phyloP scores from a whole-genome alignment of 805 yeast genomes.

The Spathaspora boniae region DNA sequence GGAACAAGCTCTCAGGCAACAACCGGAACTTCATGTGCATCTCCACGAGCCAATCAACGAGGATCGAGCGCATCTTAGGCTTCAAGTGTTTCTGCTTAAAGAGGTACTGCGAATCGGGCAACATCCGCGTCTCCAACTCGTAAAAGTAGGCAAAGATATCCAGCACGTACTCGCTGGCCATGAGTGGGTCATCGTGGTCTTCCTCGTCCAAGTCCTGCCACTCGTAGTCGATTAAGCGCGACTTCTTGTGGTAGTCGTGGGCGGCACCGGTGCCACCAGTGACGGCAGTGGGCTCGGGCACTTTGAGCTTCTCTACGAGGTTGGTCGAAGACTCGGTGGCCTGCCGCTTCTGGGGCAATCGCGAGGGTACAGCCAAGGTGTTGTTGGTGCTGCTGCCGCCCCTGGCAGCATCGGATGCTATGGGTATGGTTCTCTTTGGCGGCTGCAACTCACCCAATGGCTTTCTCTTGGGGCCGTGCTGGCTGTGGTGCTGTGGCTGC shows the following conservation, averaged over 20 bases:
- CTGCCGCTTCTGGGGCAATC: slow-evolving; percentile 48
- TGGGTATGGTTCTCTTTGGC: slow-evolving; percentile 4
- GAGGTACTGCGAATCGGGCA: slow-evolving; percentile 70
- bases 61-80: slow-evolving; percentile 79
- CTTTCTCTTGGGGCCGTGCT: slow-evolving; percentile 17
- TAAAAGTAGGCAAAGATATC: slow-evolving; percentile 83
- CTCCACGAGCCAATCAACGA: slow-evolving; percentile 93
- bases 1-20: slow-evolving; percentile 78
- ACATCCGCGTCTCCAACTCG: slow-evolving; percentile 65
- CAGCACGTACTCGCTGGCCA: slow-evolving; percentile 90
- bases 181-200: slow-evolving; percentile 67
- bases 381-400: background rate
- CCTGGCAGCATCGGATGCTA: slow-evolving; percentile 7
- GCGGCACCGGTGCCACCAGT: slow-evolving; percentile 10
- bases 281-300: slow-evolving; percentile 7
- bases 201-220: slow-evolving; percentile 77
- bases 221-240: slow-evolving; percentile 40
- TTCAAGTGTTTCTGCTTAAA: slow-evolving; percentile 61
- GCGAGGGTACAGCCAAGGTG: slow-evolving; percentile 19
- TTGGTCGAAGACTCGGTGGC: slow-evolving; percentile 55
- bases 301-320: slow-evolving; percentile 30
- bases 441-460: slow-evolving; percentile 34
- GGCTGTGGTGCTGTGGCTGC: slow-evolving; percentile 8
- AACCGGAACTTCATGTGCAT: slow-evolving; percentile 81
- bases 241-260: slow-evolving; percentile 36